These are phyloP conservation scores for Microcera coccophila DNA, from an alignment of 2,329 filamentous ascomycete species.

Conservation along the genomic window DNA sequence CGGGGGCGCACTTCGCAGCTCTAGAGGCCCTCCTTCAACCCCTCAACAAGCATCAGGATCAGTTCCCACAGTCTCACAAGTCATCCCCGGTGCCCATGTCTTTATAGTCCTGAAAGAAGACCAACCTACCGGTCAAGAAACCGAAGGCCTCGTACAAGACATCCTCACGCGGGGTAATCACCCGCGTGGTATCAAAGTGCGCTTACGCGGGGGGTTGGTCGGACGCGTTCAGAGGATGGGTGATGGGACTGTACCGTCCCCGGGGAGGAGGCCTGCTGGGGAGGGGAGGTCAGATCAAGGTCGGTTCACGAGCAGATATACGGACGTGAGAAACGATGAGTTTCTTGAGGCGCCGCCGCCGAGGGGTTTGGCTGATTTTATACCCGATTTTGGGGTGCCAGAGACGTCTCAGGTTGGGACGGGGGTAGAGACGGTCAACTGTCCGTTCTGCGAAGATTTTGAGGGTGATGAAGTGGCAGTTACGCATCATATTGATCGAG, in stretches of 20 bases:
- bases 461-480: constrained; percentile 67
- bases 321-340: constrained; percentile 34
- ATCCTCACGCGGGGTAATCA: constrained; percentile 71
- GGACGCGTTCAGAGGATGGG: constrained; percentile 67
- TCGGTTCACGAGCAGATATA: constrained; percentile 31
- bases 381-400: constrained; percentile 35
- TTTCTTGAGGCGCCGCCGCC: constrained; percentile 38
- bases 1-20: constrained; percentile 12
- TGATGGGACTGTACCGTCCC: constrained; percentile 11
- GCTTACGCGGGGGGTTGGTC: constrained; percentile 65
- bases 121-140: constrained; percentile 69
- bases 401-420: background rate
- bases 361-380: constrained; percentile 44
- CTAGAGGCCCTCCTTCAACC: constrained; percentile 26
- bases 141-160: constrained; percentile 62
- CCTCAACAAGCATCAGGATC: constrained; percentile 34
- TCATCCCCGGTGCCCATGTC: constrained; percentile 59
- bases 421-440: constrained; percentile 34
- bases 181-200: constrained; percentile 74
- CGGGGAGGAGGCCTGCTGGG: background rate
- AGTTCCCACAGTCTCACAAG: constrained; percentile 48
- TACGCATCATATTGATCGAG: constrained; percentile 57
- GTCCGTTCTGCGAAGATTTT: constrained; percentile 64
- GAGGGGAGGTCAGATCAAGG: constrained; percentile 12
- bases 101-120: constrained; percentile 74